Conservation (phyloP, 169 alveolate genomes). For the Eimeria brunetti region DNA sequence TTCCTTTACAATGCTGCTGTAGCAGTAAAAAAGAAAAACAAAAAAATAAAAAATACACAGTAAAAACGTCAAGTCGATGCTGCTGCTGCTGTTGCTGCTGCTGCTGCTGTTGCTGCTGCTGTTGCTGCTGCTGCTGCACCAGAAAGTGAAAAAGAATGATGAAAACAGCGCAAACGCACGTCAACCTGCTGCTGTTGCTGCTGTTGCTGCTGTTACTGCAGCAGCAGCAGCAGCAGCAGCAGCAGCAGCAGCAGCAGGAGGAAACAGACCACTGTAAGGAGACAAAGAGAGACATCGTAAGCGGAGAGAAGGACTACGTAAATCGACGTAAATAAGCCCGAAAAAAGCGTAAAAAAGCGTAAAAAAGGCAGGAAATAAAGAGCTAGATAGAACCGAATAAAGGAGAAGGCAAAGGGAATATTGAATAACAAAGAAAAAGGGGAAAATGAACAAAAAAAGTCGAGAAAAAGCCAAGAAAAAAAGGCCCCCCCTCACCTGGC, state of each 20-base stretch:
- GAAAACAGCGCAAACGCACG: too few relatives aligned
- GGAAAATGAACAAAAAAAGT: not conserved
- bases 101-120: not conserved
- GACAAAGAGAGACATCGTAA: too few relatives aligned
- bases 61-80: not conserved
- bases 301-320: too few relatives aligned
- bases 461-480: not conserved
- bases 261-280: too few relatives aligned
- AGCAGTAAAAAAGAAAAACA: not conserved
- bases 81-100: not conserved
- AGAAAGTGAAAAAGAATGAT: too few relatives aligned
- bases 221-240: too few relatives aligned
- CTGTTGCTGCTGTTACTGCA: not conserved
- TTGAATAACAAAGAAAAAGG: not conserved
- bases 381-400: not conserved
- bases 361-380: too few relatives aligned
- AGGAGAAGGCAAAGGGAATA: not conserved
- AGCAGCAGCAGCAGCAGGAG: too few relatives aligned
- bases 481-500: not conserved
- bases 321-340: too few relatives aligned
- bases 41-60: not conserved
- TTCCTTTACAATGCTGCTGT: conserved; percentile 94
- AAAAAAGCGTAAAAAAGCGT: too few relatives aligned
- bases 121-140: not conserved
- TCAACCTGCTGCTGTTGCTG: too few relatives aligned